Evolutionary conservation across 139 green algal species (phyloP).

Genomic region (Microglena sp.): DNA sequence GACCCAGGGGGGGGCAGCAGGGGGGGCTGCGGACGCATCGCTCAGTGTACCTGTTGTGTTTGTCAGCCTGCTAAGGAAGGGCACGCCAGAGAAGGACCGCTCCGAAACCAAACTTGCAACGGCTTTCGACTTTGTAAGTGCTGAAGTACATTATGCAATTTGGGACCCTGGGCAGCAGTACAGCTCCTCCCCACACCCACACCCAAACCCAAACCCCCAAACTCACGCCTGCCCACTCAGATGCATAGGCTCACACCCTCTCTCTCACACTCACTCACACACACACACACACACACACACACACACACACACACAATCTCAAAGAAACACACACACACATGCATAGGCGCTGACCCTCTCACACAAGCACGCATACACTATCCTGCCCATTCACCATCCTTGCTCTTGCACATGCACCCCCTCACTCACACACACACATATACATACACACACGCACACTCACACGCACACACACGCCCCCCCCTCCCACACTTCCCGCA

Average conservation of each 20-base stretch:
- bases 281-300: slow-evolving; percentile 1
- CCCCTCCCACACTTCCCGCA: too few species aligned
- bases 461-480: too few species aligned
- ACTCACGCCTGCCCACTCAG: neutral
- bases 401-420: too few species aligned
- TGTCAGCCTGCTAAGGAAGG: slow-evolving; percentile 89
- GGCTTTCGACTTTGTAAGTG: slow-evolving; percentile 39
- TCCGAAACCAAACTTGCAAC: slow-evolving; percentile 49
- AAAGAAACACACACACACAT: too few species aligned
- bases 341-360: too few species aligned
- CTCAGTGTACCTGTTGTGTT: slow-evolving; percentile 67
- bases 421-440: too few species aligned
- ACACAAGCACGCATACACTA: too few species aligned
- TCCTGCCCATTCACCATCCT: too few species aligned
- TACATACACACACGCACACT: too few species aligned
- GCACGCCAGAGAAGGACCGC: slow-evolving; percentile 42
- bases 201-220: neutral
- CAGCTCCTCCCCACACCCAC: neutral
- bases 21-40: slow-evolving; percentile 8
- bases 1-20: neutral
- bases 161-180: too few species aligned
- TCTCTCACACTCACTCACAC: neutral
- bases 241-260: neutral
- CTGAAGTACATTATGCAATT: slow-evolving; percentile 30
- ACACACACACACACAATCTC: too few species aligned